Evolutionary conservation across 805 yeast genomes (phyloP).

Genomic region (Wickerhamomyces ciferrii): DNA sequence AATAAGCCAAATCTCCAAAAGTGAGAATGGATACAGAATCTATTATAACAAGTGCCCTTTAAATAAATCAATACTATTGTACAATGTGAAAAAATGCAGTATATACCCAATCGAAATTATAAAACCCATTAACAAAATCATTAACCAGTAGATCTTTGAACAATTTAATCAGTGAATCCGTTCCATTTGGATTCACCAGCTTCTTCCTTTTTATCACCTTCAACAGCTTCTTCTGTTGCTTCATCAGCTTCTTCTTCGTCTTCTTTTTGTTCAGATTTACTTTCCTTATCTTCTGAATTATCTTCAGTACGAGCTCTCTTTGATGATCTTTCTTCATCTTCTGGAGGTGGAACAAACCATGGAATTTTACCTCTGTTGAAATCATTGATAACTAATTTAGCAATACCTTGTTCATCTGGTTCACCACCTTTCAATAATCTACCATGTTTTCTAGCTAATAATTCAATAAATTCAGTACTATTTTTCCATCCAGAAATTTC

Average conservation of each 20-base stretch:
- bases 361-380: constrained; percentile 97
- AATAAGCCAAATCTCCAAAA: background rate
- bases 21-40: background rate
- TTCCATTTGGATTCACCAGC: constrained; percentile 4
- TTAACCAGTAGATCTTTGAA: background rate
- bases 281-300: constrained; percentile 15
- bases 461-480: constrained; percentile 78
- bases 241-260: constrained; percentile 3
- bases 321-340: constrained; percentile 44
- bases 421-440: constrained; percentile 95
- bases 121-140: background rate
- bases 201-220: constrained; percentile 7
- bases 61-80: background rate
- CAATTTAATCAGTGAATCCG: background rate
- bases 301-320: constrained; percentile 19
- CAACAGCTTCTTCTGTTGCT: constrained; percentile 4
- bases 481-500: constrained; percentile 88
- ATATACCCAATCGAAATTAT: background rate
- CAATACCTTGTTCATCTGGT: constrained; percentile 91
- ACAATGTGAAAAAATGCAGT: background rate
- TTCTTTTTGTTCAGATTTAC: constrained; percentile 7
- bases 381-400: constrained; percentile 86
- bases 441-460: constrained; percentile 90
- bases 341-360: constrained; percentile 95
- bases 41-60: constrained; percentile 1